Conservation (phyloP, 106 monocot genomes). For the Triglochin maritima region DNA sequence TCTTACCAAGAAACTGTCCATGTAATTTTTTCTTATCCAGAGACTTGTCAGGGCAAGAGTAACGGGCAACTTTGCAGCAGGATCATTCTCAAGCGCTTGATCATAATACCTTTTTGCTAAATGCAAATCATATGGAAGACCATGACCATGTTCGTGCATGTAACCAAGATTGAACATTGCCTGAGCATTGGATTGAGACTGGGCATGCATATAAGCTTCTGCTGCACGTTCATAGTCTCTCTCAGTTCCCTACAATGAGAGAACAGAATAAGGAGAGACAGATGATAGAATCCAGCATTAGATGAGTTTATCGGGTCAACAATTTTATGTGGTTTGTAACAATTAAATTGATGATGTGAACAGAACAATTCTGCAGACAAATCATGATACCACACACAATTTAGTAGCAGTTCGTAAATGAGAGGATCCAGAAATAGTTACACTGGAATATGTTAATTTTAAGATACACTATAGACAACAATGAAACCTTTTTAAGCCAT, state of each 20-base stretch:
- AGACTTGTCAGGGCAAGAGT: slow-evolving; percentile 72
- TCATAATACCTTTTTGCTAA: slow-evolving; percentile 94
- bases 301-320: too few relatives aligned
- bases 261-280: background rate
- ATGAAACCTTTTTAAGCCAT: too few relatives aligned
- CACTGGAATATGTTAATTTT: too few relatives aligned
- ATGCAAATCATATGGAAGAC: slow-evolving; percentile 90
- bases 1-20: slow-evolving; percentile 59
- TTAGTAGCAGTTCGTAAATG: too few relatives aligned
- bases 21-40: slow-evolving; percentile 80
- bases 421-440: too few relatives aligned
- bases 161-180: slow-evolving; percentile 98
- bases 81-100: slow-evolving; percentile 67
- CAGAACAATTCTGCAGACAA: too few relatives aligned
- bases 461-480: too few relatives aligned
- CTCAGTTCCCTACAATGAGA: slow-evolving; percentile 46
- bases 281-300: too few relatives aligned
- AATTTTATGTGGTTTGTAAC: too few relatives aligned
- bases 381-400: too few relatives aligned
- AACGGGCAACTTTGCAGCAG: slow-evolving; percentile 75
- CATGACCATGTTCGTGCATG: slow-evolving; percentile 97
- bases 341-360: too few relatives aligned
- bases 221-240: slow-evolving; percentile 88
- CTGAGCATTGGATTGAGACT: slow-evolving; percentile 81
- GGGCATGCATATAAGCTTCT: slow-evolving; percentile 88